Evolutionary conservation across 257 asterid species (phyloP).

Genomic region (Fraxinus cuspidata): DNA sequence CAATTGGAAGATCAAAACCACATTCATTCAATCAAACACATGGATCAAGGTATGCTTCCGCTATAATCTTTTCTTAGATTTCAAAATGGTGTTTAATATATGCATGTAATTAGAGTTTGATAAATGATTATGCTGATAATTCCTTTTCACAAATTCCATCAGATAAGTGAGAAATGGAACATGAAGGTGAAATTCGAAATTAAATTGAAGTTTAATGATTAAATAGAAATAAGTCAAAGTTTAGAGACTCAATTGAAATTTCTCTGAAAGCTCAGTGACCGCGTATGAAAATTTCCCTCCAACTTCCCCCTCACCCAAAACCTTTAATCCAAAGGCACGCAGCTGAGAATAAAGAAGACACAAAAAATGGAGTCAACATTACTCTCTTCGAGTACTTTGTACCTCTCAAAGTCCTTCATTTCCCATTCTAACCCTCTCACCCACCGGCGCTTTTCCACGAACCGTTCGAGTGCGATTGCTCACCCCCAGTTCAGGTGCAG

Average conservation of each 20-base stretch:
- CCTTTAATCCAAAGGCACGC: constrained; percentile 7
- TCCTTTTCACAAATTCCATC: too few species aligned
- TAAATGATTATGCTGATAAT: too few species aligned
- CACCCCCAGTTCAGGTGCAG: constrained; percentile 40
- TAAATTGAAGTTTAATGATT: neutral
- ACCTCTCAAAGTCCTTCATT: constrained; percentile 49
- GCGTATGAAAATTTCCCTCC: neutral
- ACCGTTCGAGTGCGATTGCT: constrained; percentile 44
- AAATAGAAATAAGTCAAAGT: neutral
- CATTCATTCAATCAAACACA: too few species aligned
- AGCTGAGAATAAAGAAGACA: constrained; percentile 20
- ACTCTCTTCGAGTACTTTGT: constrained; percentile 39
- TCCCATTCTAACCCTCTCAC: constrained; percentile 47
- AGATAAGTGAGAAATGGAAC: too few species aligned
- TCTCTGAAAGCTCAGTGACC: neutral
- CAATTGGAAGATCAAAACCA: too few species aligned
- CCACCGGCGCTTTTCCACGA: constrained; percentile 48
- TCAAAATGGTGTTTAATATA: too few species aligned
- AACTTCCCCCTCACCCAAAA: neutral
- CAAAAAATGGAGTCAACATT: constrained; percentile 65
- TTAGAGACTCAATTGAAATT: neutral
- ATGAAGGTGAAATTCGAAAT: neutral
- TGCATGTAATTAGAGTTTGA: too few species aligned
- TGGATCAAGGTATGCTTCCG: too few species aligned
- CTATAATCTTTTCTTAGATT: too few species aligned